phyloP scores from a whole-genome alignment of 176 grass and related monocot species.

The Ampelocalamus luodianensis region DNA sequence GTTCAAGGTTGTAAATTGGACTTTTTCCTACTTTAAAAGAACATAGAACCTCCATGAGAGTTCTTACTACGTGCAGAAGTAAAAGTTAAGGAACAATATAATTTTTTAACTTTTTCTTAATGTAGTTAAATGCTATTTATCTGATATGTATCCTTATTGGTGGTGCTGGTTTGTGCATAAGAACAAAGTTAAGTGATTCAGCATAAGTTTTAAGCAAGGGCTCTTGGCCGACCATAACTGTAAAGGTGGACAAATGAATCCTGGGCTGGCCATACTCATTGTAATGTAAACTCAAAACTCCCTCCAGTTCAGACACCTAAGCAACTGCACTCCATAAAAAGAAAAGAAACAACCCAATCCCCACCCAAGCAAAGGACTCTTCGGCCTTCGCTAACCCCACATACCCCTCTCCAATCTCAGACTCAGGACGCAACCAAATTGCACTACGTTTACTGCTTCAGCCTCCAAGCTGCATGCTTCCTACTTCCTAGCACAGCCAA shows the following conservation, averaged over 20 bases:
- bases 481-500: background rate
- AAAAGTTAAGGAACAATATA: background rate
- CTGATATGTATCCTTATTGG: background rate
- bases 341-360: background rate
- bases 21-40: background rate
- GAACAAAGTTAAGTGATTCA: background rate
- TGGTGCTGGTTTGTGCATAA: background rate
- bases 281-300: background rate
- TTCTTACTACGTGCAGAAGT: background rate
- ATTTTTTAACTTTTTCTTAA: background rate
- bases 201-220: background rate
- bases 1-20: too few species aligned
- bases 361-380: background rate
- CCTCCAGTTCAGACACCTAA: background rate
- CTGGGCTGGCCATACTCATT: background rate
- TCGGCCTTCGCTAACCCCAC: too few species aligned
- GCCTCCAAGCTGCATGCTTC: background rate
- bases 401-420: background rate
- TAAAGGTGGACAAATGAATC: background rate
- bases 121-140: background rate
- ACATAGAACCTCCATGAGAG: background rate
- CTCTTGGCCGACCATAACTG: background rate
- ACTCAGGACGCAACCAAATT: background rate
- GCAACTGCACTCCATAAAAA: background rate
- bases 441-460: background rate